A percentile compares a stretch with the other conserved stretches of the same genome.
Conservation (phyloP, 1,284 basidiomycete genomes). For the Ustilago bromivora region DNA sequence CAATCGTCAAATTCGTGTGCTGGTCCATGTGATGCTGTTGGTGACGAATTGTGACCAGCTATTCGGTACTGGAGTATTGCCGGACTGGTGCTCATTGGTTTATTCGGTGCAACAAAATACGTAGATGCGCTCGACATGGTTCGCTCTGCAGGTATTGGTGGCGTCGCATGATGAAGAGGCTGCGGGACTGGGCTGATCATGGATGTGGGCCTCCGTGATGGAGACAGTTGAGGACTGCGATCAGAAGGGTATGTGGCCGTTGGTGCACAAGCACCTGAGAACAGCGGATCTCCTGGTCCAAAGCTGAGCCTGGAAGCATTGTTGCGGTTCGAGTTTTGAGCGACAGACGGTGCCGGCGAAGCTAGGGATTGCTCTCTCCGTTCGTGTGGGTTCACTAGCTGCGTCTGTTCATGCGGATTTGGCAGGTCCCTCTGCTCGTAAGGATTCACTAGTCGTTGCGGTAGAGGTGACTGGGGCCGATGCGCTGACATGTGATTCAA, state of each 20-base stretch:
- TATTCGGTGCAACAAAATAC: too few species aligned
- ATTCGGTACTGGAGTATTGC: not conserved
- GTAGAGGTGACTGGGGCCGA: not conserved
- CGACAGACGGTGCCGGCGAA: not conserved
- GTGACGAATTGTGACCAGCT: too few species aligned
- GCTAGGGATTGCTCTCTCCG: not conserved
- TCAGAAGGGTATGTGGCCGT: not conserved
- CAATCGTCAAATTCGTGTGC: constrained; percentile 44
- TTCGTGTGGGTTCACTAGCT: constrained; percentile 1
- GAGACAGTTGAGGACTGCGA: not conserved
- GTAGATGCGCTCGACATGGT: not conserved
- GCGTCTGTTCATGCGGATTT: not conserved
- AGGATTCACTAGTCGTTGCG: constrained; percentile 29
- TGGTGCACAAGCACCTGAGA: constrained; percentile 5
- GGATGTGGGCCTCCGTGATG: not conserved
- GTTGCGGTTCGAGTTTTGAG: not conserved
- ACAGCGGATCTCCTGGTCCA: constrained; percentile 39
- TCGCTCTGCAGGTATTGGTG: not conserved
- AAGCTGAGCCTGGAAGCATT: constrained; percentile 14
- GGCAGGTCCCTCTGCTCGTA: constrained; percentile 17
- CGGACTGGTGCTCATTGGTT: not conserved
- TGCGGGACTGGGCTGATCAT: not conserved
- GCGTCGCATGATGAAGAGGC: not conserved
- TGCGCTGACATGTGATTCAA: not conserved
- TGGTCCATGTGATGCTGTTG: constrained; percentile 10